These are phyloP conservation scores for Alternaria arbusti DNA, from an alignment of 2,329 filamentous ascomycete species.

Conservation along the genomic window DNA sequence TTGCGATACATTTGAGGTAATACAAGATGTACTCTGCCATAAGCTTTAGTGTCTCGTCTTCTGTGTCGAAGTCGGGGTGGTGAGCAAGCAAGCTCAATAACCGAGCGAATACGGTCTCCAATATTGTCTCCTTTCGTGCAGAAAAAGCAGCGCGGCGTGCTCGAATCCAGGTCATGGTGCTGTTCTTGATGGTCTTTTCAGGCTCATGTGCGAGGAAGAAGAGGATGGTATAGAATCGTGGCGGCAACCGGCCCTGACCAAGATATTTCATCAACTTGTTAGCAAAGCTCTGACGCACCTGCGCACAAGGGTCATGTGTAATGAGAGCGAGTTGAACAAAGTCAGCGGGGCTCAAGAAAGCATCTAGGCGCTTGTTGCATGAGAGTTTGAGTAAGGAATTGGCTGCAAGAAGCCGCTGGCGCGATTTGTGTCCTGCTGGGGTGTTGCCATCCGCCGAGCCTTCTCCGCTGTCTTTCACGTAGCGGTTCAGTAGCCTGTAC, in stretches of 20 bases:
- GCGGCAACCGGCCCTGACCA: slow-evolving; percentile 70
- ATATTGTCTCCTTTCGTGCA: slow-evolving; percentile 61
- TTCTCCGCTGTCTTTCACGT: slow-evolving; percentile 80
- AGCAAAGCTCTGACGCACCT: slow-evolving; percentile 80
- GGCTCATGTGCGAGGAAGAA: slow-evolving; percentile 95
- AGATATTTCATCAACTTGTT: slow-evolving; percentile 91
- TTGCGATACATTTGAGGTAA: slow-evolving; percentile 82
- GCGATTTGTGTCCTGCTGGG: slow-evolving; percentile 76
- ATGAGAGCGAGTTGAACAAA: slow-evolving; percentile 85
- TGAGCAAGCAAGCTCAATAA: slow-evolving; percentile 89
- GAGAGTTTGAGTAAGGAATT: slow-evolving; percentile 84
- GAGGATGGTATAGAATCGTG: slow-evolving; percentile 85
- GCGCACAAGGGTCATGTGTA: slow-evolving; percentile 75
- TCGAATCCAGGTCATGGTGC: slow-evolving; percentile 86
- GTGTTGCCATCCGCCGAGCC: slow-evolving; percentile 75
- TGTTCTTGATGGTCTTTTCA: slow-evolving; percentile 71
- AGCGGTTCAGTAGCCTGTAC: slow-evolving; percentile 77
- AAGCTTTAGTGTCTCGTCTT: slow-evolving; percentile 72
- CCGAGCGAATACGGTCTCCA: slow-evolving; percentile 83
- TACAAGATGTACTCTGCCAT: slow-evolving; percentile 90
- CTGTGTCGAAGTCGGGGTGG: slow-evolving; percentile 80
- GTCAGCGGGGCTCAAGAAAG: slow-evolving; percentile 71
- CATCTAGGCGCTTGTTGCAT: slow-evolving; percentile 76
- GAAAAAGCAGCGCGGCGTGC: slow-evolving; percentile 75
- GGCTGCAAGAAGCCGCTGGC: slow-evolving; percentile 81